phyloP scores from a whole-genome alignment of 1,284 basidiomycete genomes.

The Melanopsichium pennsylvanicum region DNA sequence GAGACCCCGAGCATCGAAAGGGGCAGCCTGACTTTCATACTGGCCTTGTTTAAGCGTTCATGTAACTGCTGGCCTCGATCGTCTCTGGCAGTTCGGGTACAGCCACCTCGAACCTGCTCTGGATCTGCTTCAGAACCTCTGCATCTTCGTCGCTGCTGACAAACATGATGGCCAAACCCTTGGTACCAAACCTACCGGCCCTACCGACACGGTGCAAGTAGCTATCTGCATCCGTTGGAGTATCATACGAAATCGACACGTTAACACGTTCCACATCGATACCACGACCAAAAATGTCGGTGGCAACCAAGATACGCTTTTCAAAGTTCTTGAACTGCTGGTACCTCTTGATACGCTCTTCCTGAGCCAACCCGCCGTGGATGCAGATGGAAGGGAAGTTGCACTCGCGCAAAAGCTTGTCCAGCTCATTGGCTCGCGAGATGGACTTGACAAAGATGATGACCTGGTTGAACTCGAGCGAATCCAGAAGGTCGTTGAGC shows the following conservation, averaged over 20 bases:
- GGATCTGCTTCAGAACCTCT: conserved; percentile 90
- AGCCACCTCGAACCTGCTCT: conserved; percentile 89
- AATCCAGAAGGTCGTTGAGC: conserved; percentile 93
- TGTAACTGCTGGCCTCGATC: conserved; percentile 76
- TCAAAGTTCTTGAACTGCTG: conserved; percentile 99
- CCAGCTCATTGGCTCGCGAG: conserved; percentile 91
- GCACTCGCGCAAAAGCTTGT: conserved; percentile 94
- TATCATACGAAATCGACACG: conserved; percentile 72
- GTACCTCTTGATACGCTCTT: conserved; percentile 97
- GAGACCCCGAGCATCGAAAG: no score
- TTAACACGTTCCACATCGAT: conserved; percentile 66
- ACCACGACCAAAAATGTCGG: conserved; percentile 65
- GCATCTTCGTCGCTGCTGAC: conserved; percentile 89
- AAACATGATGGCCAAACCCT: conserved; percentile 98
- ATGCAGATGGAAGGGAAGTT: conserved; percentile 99
- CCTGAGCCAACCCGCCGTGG: conserved; percentile 91
- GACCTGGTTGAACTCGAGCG: conserved; percentile 98
- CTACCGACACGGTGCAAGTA: conserved; percentile 99
- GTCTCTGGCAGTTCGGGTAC: conserved; percentile 90
- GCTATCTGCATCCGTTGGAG: conserved; percentile 93
- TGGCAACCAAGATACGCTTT: conserved; percentile 76
- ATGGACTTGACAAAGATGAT: conserved; percentile 99
- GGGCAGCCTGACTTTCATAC: no score
- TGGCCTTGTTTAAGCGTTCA: conserved; percentile 53
- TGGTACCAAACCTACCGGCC: conserved; percentile 98